These are phyloP conservation scores for Chamaecyparis obtusa DNA, from an alignment of 75 land plant species.

Conservation along the genomic window DNA sequence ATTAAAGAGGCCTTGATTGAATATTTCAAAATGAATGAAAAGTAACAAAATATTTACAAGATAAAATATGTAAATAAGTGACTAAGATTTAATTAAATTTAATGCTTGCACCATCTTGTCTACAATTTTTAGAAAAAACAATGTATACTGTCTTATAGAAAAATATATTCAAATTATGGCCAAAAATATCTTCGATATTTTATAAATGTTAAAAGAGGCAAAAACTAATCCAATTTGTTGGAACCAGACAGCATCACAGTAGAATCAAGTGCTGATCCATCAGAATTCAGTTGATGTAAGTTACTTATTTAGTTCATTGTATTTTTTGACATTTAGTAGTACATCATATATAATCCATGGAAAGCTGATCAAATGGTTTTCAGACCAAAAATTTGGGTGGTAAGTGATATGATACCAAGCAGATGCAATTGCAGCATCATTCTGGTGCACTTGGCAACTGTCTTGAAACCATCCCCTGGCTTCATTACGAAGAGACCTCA, in stretches of 20 bases:
- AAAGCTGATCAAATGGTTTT: slow-evolving; percentile 54
- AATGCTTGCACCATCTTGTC: not conserved
- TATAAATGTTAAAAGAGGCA: not conserved
- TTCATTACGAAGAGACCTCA: slow-evolving; percentile 52
- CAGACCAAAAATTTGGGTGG: slow-evolving; percentile 41
- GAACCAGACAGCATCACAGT: not conserved
- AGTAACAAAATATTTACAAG: too few species aligned
- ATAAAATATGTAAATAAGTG: not conserved
- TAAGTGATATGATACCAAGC: slow-evolving; percentile 97
- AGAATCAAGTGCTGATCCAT: not conserved
- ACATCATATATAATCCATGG: slow-evolving; percentile 73
- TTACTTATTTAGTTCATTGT: not conserved
- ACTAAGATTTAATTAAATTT: too few species aligned
- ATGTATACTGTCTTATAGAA: too few species aligned
- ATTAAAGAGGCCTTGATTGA: not conserved
- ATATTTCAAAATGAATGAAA: not conserved
- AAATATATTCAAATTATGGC: not conserved
- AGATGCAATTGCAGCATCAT: slow-evolving; percentile 53
- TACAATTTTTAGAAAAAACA: not conserved
- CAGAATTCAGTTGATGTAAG: not conserved
- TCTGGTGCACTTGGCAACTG: slow-evolving; percentile 16
- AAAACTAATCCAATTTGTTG: not conserved
- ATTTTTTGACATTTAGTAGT: slow-evolving; percentile 32
- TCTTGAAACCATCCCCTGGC: slow-evolving; percentile 58
- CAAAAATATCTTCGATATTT: not conserved